phyloP scores from a whole-genome alignment of 805 yeast species.

The Saccharomycopsis microspora region DNA sequence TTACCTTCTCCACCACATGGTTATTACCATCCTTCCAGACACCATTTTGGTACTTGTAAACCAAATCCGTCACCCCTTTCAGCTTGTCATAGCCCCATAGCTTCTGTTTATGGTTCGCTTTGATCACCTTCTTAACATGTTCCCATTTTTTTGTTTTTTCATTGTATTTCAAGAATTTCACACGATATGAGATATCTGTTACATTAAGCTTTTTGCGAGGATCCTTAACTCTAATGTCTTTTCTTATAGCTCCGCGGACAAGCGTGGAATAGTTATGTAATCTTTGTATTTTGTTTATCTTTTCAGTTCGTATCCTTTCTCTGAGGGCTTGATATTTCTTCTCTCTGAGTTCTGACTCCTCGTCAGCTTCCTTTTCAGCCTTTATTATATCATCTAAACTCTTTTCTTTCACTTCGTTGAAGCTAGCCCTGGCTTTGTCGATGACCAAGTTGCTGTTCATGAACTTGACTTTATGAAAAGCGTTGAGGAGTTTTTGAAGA shows the following conservation, averaged over 20 bases:
- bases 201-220: constrained; percentile 23
- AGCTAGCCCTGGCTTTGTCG: constrained; percentile 50
- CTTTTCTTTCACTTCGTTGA: constrained; percentile 17
- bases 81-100: constrained; percentile 86
- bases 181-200: constrained; percentile 49
- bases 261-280: constrained; percentile 25
- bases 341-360: constrained; percentile 19
- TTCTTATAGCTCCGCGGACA: constrained; percentile 48
- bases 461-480: constrained; percentile 61
- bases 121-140: constrained; percentile 1
- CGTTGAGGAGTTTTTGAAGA: constrained; percentile 37
- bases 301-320: constrained; percentile 22
- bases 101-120: constrained; percentile 42
- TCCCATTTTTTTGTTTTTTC: constrained; percentile 42
- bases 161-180: constrained; percentile 43
- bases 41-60: constrained; percentile 48
- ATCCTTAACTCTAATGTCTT: constrained; percentile 35
- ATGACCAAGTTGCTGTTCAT: constrained; percentile 62
- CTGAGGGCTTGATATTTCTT: constrained; percentile 16
- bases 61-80: constrained; percentile 49
- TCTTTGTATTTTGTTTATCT: constrained; percentile 28
- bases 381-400: constrained; percentile 29
- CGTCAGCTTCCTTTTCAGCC: constrained; percentile 33
- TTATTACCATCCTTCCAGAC: constrained; percentile 75
- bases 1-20: constrained; percentile 51